Evolutionary conservation across 192 early-diverging fungal species (phyloP).

Genomic region (Rhizoclosmatium sp.): DNA sequence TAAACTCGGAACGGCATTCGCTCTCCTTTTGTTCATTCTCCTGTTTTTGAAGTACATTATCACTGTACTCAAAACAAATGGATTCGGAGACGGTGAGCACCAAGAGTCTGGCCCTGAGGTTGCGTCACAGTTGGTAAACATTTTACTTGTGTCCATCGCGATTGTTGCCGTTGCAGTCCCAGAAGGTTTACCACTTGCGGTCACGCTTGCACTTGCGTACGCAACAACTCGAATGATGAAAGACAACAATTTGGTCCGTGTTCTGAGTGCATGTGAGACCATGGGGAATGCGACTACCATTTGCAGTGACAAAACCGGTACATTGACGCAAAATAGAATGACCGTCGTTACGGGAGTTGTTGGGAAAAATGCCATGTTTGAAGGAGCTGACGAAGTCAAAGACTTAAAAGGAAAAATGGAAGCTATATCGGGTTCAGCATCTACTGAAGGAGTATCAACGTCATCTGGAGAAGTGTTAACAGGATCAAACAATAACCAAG

Average conservation of each 20-base stretch:
- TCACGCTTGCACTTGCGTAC: slow-evolving; percentile 93
- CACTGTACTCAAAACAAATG: slow-evolving; percentile 24
- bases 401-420: background rate
- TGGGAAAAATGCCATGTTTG: slow-evolving; percentile 69
- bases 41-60: slow-evolving; percentile 89
- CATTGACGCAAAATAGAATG: slow-evolving; percentile 97
- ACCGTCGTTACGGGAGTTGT: slow-evolving; percentile 90
- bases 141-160: slow-evolving; percentile 91
- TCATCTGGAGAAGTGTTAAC: background rate
- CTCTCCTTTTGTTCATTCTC: slow-evolving; percentile 84
- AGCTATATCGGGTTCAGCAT: background rate
- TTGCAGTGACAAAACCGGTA: slow-evolving; percentile 99
- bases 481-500: too few relatives aligned
- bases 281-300: slow-evolving; percentile 98
- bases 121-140: slow-evolving; percentile 50
- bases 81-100: slow-evolving; percentile 17
- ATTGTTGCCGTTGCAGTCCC: slow-evolving; percentile 98
- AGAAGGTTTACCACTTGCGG: slow-evolving; percentile 97
- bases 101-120: slow-evolving; percentile 37
- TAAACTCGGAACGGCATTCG: slow-evolving; percentile 89
- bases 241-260: slow-evolving; percentile 96
- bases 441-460: background rate
- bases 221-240: slow-evolving; percentile 95
- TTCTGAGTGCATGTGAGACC: slow-evolving; percentile 96
- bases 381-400: slow-evolving; percentile 48